Evolutionary conservation across 1,284 basidiomycete genomes (phyloP), one percentile per base, ranked within the genome.

Genomic region (Sutorius eximius): DNA sequence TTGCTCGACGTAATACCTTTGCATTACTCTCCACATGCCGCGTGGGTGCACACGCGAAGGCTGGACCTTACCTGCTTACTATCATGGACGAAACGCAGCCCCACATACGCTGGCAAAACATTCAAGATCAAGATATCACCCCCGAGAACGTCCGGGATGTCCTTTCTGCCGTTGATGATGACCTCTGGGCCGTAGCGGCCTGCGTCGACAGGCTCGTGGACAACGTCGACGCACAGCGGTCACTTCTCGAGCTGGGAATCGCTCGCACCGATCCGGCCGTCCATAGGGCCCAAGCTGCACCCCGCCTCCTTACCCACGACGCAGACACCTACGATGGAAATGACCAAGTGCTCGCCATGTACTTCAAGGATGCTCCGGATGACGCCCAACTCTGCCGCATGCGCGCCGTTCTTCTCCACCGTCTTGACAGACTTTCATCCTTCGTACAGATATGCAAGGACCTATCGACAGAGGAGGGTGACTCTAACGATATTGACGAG

Each of bases 181-280:
- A 91, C 66, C 72, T 87, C 11, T 91, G 88, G 89, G 85, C 85
- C 18, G 79, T 78, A 44, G 82, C 86, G 32, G 89, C 89, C 9
- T 88, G 83, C 61, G 73, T 76, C 15, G 89, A 92, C 73, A 78
- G 87, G 55, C 70, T 89, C 38, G 72, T 89, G 15, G 77, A 87
- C 57, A 76, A 84, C 66, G 72, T 77, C 24, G 69, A 71, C 53
- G 68, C 82, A 15, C 83, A 91, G 63, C 77, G 75, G 56, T 73
- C 73, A 11, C 70, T 92, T 27, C 75, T 91, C 22, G 75, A 82
- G 41, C 71, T 85, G 36, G 90, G 87, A 16, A 71, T 91, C 36
- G 64, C 78, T 58, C 79, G 87, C 59, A 86, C 86, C 13, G 65
- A 74, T 34, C 57, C 66, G 36, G 80, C 80, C 33, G 56, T 80